Evolutionary conservation across 192 early-diverging fungal species (phyloP), one percentile per base, ranked within the genome.

Genomic region (Dispira simplex): DNA sequence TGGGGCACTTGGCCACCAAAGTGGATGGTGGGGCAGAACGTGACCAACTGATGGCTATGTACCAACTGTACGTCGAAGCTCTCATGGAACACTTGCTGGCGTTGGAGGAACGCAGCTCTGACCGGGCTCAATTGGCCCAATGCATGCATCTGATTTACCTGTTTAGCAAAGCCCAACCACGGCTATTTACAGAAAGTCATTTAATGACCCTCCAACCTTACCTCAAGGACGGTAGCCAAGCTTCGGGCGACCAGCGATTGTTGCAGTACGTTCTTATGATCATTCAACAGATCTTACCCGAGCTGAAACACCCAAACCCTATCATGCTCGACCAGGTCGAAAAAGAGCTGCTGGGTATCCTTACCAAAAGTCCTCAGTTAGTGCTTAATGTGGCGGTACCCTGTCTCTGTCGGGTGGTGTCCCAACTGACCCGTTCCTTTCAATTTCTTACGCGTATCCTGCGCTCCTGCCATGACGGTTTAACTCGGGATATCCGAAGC

Each of bases 371-470:
- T 45, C 77, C 81, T 32, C 75, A 84, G 65, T 66, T 78, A 79
- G 77, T 90, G 59, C 74, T 92, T 25, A 63, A 76, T 26, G 74
- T 79, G 21, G 83, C 81, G 23, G 79, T 89, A 9, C 82, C 86
- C 11, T 91, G 89, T 64, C 70, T 93, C 21, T 85, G 88, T 68
- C 75, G 69, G 4, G 78, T 92, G 48, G 76, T 88, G 16, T 77
- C 77, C 9, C 74, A 78, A 46, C 69, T 84, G 13, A 87, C 86
- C 10, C 60, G 76, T 55, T 52, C 49, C 9, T 55, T 20, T 23
- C 25, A 26, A 10, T 63, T 26, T 25, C 54, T 66, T 11, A 60
- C 56, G 21, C 54, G 46, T 27, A n/a, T 66, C 16, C 25, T 57
- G 43, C 73, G 77, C 8, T 75, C 69, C 0, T 79, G 77, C 26